These are phyloP conservation scores for Ganoderma leucocontextum DNA, from an alignment of 1,284 basidiomycete genomes.

Conservation along the genomic window DNA sequence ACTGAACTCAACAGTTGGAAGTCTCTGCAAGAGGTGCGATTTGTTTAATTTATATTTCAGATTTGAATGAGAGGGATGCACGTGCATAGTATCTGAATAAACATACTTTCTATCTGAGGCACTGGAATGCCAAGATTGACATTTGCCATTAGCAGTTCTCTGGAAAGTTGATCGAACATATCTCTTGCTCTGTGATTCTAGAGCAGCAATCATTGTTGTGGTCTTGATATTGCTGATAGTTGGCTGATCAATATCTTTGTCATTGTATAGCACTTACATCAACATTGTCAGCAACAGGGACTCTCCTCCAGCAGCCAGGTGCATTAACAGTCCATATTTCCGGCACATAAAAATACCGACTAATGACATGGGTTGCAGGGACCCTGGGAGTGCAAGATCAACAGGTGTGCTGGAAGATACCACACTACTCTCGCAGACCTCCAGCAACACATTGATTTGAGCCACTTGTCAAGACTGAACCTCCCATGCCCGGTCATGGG, in stretches of 20 bases:
- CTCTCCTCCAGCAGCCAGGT: constrained; percentile 1
- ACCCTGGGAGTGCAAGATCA: constrained; percentile 38
- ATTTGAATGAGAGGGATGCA: neutral
- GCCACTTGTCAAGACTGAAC: constrained; percentile 31
- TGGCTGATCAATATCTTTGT: neutral
- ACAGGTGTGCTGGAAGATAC: constrained; percentile 31
- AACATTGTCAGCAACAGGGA: constrained; percentile 17
- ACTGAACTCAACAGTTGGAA: constrained; percentile 35
- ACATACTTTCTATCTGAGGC: neutral
- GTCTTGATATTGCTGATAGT: neutral
- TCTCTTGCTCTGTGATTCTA: neutral
- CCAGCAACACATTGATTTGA: constrained; percentile 32
- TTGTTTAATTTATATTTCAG: neutral
- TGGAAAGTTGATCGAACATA: neutral
- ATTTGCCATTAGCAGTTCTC: neutral
- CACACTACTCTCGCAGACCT: constrained; percentile 30
- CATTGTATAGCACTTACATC: constrained; percentile 27
- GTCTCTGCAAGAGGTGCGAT: constrained; percentile 33
- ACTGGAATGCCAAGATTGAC: neutral
- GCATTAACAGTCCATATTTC: neutral
- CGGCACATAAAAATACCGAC: neutral
- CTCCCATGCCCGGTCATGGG: constrained; percentile 37
- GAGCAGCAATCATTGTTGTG: neutral
- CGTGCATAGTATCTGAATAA: neutral
- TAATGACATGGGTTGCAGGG: constrained; percentile 11